Evolutionary conservation across 495 filamentous ascomycete species (phyloP), one percentile per base, ranked within the genome.

Genomic region (Aspergillus cavernicola): DNA sequence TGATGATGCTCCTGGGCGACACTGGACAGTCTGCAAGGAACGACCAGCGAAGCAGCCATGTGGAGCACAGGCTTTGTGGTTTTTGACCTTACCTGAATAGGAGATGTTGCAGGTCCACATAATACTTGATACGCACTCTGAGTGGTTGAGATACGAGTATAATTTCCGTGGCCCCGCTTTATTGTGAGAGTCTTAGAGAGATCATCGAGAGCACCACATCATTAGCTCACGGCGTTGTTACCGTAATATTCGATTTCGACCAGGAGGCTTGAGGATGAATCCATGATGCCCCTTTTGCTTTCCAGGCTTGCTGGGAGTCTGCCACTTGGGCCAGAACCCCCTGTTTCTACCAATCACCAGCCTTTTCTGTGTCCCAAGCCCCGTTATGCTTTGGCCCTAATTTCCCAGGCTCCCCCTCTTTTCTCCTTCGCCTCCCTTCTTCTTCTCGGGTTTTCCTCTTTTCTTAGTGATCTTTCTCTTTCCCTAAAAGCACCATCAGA

Each of bases 401-500:
- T 54, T 46, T 52, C 51, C 56, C 50, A 43, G 38, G 42, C 15
- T 42, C 52, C 51, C 60, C 48, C 55, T 52, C 39, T 50, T 52
- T 57, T 69, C 67, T 68, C 59, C 71, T 68, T 64, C 65, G 56
- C 55, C 44, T 33, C 44, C 44, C 44, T 64, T 66, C 64, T 69
- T 64, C 66, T 68, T 58, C 62, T 66, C 66, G 68, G 16, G 10
- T 66, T 66, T 67, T 50, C 53, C 38, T 55, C 54, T 39, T 50
- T 41, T 52, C 45, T 19, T 28, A 48, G 53, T 46, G 54, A 59
- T 60, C 55, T 66, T 58, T 65, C 69, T 64, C 66, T 70, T 66
- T 73, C 64, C 70, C 72, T 69, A 70, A 13, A 70, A 72, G 72
- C 62, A 59, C 70, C 65, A 68, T 67, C 28, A 63, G 64, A 66